Conservation (phyloP, 176 grass and related monocot species). For the Ensete glaucum region DNA sequence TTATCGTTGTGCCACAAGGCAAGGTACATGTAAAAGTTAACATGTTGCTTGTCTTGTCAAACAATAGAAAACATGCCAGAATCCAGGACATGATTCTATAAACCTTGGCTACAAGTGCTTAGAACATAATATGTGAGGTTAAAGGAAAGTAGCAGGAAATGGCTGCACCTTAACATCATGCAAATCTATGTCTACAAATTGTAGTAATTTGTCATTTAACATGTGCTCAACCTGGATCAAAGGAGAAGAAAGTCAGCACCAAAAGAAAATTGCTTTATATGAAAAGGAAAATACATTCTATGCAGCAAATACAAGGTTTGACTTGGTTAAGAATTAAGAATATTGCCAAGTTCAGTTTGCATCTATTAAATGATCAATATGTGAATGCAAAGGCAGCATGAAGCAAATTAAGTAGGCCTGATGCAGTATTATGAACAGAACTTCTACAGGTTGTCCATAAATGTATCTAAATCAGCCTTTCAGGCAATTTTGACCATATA, state of each 20-base stretch:
- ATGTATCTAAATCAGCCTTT: background rate
- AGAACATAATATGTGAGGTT: conserved; percentile 15
- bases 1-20: too few relatives aligned
- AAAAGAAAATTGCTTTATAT: background rate
- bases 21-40: too few relatives aligned
- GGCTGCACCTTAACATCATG: conserved; percentile 72
- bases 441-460: background rate
- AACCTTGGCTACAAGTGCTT: background rate
- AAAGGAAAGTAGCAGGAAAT: conserved; percentile 8
- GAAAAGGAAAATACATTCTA: background rate
- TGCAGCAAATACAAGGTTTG: background rate
- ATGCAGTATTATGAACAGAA: background rate
- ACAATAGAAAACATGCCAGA: too few relatives aligned
- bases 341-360: background rate
- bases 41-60: too few relatives aligned
- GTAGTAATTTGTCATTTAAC: conserved; percentile 89
- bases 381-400: background rate
- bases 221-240: conserved; percentile 72
- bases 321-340: background rate
- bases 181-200: conserved; percentile 94
- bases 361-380: background rate
- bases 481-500: background rate
- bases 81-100: too few relatives aligned
- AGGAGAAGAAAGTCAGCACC: background rate
- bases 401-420: background rate